Evolutionary conservation across 352 stramenopile species (phyloP), one percentile per base, ranked within the genome.

Genomic region (Globisporangium cystogenes): DNA sequence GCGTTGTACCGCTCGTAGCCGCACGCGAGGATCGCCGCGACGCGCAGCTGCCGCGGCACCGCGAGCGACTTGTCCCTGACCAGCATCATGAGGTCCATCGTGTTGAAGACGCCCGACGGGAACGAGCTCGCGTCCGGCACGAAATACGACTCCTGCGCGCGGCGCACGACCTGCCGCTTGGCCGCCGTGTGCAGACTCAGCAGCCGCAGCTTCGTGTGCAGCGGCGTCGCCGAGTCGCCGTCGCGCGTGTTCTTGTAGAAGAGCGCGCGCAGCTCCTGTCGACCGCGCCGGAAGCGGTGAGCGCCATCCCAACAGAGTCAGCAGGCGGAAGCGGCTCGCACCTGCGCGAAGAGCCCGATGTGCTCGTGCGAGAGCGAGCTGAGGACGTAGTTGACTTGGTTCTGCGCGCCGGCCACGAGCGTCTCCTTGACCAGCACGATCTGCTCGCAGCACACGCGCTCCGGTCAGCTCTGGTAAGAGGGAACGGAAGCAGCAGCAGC

Each of bases 301-400:
- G n/a, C n/a, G n/a, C n/a, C n/a, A n/a, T n/a, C n/a, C n/a, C n/a
- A n/a, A n/a, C n/a, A n/a, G n/a, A n/a, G n/a, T n/a, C n/a, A 41
- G 35, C 18, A 18, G 16, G 51, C 7, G 16, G 23, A 43, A 15
- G 39, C 26, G 2, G 33, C 18, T 29, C 48, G 31, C 48, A 91
- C 83, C 52, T 82, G 73, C 10, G 80, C 67, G 53, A 94, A 90
- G 16, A 90, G 57, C 7, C 72, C 68, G 48, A 94, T 86, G 51
- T 94, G 83, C 35, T 81, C 64, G 20, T 86, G 72, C 0, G 78
- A 85, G 15, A 94, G 60, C 18, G 78, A 92, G 51, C 80, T 92
- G 26, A 94, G 62, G 4, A 92, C 83, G 41, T 90, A 94, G 49
- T 90, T 87, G n/a, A 88, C 82, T 81, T 92, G 84, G 51, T 91